Base-by-base conservation (phyloP, 495 filamentous ascomycete species). In the Trichoderma erinaceum region DNA sequence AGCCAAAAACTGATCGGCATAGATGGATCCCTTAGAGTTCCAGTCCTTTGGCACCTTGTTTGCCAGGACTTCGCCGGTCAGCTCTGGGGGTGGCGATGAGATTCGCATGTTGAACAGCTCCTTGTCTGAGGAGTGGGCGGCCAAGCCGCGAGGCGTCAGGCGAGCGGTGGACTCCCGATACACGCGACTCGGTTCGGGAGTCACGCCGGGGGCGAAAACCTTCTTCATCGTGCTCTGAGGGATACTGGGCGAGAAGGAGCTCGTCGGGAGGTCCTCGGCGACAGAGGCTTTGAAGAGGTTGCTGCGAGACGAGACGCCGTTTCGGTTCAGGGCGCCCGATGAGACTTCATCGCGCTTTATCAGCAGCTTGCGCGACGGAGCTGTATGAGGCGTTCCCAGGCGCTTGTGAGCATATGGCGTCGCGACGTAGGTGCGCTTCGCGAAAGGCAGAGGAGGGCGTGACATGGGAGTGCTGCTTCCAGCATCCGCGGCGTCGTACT, bases 51-150 rank as follows among this genome's bases (percentile, higher is more conserved):
- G 79, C 8, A 84, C 74, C 70, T 81, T 73, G 67, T 77, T 81
- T 16, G 78, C 73, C 65, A 84, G 29, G 64, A 73, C 77, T 73
- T 82, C 80, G 66, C 81, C 81, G 3, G 78, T 81, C 41, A 84
- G 70, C 61, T 80, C 75, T 43, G 76, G 75, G 35, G 79, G 79
- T 0, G 81, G 81, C 18, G 75, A 77, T 15, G 78, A 75, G 35
- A 84, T 84, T 52, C 75, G 76, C 80, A 83, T 78, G 69, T 75
- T 74, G 70, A 84, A 84, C 21, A 78, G 77, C 67, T 83, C 79
- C 15, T 72, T 72, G 6, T 79, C 75, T 4, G 73, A 29, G 21
- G 74, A 74, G 48, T 78, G 73, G 10, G 41, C 43, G 48, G 75
- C 71, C 70, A 82, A 73, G 58, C 75, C 77, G 25, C 75, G 78